Evolutionary conservation across 768 basidiomycete species (phyloP), one percentile per base, ranked within the genome.

Genomic region (Tricholoma hemisulphureum): DNA sequence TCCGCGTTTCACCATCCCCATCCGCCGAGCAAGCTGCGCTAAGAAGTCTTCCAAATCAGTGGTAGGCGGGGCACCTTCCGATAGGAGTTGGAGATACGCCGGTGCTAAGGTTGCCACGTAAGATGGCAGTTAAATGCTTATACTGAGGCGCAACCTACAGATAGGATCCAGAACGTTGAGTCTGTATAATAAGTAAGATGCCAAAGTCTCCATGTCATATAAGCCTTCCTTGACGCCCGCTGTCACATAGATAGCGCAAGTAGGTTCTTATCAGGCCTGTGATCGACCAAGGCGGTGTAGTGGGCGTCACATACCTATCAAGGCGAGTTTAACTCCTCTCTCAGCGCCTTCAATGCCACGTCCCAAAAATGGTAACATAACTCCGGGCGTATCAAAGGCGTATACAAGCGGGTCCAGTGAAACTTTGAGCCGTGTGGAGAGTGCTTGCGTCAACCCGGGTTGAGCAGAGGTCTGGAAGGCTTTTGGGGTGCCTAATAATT

Each of bases 351-450:
- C 81, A 55, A 83, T 80, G 4, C 97, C 97, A 58, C 79, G 83
- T 1, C 97, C 97, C 28, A 98, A 81, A 74, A 89, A 98, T 10
- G 95, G 93, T 41, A 97, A 79, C 95, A 98, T 98, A 48, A 98
- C 91, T 2, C 97, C 97, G 2, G 97, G 97, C 8, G 93, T 87
- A 77, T 99, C 97, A 66, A 88, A 94, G 4, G 97, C 91, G 75
- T 98, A 98, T 10, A 97, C 88, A 7, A 85, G 75, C 2, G 95
- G 94, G 55, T 87, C 80, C 58, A 88, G 71, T 23, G 85, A 88
- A 53, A 99, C 78, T 73, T 94, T 94, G 43, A 98, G 78, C 31
- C 93, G 85, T 9, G 91, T 96, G 5, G 95, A 96, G 41, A 98
- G 74, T 35, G 89, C 83, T 53, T 90, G 88, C 16, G 97, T 99